Percentiles rank a stretch among this genome's conserved stretches.
Evolutionary conservation across 768 basidiomycete species (phyloP).

Genomic region (Termitomyces sp.): DNA sequence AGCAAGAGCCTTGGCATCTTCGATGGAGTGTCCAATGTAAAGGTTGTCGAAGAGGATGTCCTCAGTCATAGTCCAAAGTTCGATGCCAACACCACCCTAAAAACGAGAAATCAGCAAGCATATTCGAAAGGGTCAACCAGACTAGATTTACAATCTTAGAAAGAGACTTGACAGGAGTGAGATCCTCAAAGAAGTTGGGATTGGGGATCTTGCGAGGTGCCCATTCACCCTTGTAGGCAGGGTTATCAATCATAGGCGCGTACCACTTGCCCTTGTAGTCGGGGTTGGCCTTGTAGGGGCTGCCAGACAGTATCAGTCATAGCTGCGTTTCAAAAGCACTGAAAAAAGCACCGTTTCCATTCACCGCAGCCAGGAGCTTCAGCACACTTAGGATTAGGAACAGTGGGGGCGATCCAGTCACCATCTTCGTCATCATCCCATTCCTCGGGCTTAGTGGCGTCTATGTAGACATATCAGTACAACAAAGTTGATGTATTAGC

Average conservation of each 20-base stretch:
- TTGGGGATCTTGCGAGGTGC: slow-evolving; percentile 86
- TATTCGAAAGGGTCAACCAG: not conserved
- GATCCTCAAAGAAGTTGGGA: slow-evolving; percentile 88
- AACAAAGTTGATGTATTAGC: not conserved
- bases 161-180: slow-evolving; percentile 72
- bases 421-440: slow-evolving; percentile 99
- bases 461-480: slow-evolving; percentile 24
- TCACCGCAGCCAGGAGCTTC: slow-evolving; percentile 92
- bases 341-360: slow-evolving; percentile 67
- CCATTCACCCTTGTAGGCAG: slow-evolving; percentile 96
- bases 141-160: slow-evolving; percentile 66
- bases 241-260: slow-evolving; percentile 93
- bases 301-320: slow-evolving; percentile 19
- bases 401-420: slow-evolving; percentile 91
- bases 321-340: not conserved
- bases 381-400: slow-evolving; percentile 86
- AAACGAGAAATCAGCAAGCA: not conserved
- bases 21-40: slow-evolving; percentile 85
- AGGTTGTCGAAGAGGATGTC: slow-evolving; percentile 92
- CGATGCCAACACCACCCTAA: slow-evolving; percentile 91
- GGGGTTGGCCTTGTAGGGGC: slow-evolving; percentile 87
- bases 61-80: slow-evolving; percentile 99
- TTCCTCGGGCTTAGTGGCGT: slow-evolving; percentile 94
- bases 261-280: slow-evolving; percentile 98
- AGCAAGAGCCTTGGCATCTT: slow-evolving; percentile 80